Evolutionary conservation across 2,329 filamentous ascomycete species (phyloP).

Genomic region (Chaetomiaceae sp.): DNA sequence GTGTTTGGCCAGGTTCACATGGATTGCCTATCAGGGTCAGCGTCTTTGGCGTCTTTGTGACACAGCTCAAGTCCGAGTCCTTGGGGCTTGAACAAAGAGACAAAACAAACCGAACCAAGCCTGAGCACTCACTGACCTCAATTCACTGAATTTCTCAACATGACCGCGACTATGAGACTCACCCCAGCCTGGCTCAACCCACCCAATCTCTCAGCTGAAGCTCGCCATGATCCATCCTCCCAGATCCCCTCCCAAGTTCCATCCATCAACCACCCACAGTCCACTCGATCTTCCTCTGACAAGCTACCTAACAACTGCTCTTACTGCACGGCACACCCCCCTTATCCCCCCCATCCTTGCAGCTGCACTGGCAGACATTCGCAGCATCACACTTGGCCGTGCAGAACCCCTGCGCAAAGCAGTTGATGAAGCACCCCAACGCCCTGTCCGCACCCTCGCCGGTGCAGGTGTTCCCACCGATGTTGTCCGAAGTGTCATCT

Average conservation of each 20-base stretch:
- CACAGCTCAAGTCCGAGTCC: too few species aligned
- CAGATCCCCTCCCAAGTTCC: not conserved
- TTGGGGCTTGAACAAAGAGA: too few species aligned
- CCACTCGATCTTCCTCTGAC: not conserved
- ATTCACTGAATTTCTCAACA: too few species aligned
- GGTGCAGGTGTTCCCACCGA: not conserved
- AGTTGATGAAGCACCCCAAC: constrained; percentile 1
- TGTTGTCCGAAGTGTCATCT: not conserved
- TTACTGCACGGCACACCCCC: not conserved
- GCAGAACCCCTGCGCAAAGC: not conserved
- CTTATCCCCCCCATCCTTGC: not conserved
- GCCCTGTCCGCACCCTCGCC: not conserved
- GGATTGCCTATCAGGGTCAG: too few species aligned
- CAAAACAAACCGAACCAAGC: too few species aligned
- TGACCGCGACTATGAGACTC: too few species aligned
- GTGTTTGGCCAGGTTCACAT: too few species aligned
- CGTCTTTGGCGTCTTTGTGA: too few species aligned
- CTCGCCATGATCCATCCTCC: not conserved
- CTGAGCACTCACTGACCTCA: too few species aligned
- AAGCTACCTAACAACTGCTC: not conserved
- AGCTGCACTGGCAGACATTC: not conserved
- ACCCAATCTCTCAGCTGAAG: too few species aligned
- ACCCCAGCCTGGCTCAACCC: too few species aligned
- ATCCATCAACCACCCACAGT: not conserved
- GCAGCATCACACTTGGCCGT: not conserved